These are phyloP conservation scores for Platanthera guangdongensis DNA, from an alignment of 106 monocot genomes.

Conservation along the genomic window DNA sequence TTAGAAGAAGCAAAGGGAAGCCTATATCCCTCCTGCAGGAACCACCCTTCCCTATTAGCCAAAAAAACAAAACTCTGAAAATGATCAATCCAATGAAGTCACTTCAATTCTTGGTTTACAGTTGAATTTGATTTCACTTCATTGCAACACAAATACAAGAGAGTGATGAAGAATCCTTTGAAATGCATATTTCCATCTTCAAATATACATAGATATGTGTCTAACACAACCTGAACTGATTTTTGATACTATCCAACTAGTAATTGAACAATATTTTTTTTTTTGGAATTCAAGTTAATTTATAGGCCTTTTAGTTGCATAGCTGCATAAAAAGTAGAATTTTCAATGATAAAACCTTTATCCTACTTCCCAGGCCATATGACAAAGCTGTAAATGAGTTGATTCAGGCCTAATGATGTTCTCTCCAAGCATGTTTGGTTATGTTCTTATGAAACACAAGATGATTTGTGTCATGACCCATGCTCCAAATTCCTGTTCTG, in stretches of 20 bases:
- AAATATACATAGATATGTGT: neutral
- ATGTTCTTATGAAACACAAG: neutral
- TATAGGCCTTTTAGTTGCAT: neutral
- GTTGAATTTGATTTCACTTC: too few relatives aligned
- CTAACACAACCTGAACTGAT: neutral
- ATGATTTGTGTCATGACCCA: neutral
- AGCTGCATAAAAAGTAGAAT: neutral
- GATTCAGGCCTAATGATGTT: neutral
- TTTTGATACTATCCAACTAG: neutral
- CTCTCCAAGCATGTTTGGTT: neutral
- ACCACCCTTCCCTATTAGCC: too few relatives aligned
- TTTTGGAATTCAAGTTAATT: neutral
- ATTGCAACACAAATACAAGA: too few relatives aligned
- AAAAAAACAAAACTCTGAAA: too few relatives aligned
- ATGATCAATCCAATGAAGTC: too few relatives aligned
- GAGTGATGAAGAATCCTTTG: too few relatives aligned
- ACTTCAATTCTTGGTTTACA: too few relatives aligned
- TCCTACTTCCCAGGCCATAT: neutral
- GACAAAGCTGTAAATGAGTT: neutral
- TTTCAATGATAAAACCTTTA: neutral
- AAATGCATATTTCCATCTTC: too few relatives aligned
- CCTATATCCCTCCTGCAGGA: too few relatives aligned
- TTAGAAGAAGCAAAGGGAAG: too few relatives aligned
- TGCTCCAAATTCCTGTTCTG: neutral
- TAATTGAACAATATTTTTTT: neutral